Evolutionary conservation across 345 rosid species (phyloP), one percentile per base, ranked within the genome.

Genomic region (Gossypium sturtianum): DNA sequence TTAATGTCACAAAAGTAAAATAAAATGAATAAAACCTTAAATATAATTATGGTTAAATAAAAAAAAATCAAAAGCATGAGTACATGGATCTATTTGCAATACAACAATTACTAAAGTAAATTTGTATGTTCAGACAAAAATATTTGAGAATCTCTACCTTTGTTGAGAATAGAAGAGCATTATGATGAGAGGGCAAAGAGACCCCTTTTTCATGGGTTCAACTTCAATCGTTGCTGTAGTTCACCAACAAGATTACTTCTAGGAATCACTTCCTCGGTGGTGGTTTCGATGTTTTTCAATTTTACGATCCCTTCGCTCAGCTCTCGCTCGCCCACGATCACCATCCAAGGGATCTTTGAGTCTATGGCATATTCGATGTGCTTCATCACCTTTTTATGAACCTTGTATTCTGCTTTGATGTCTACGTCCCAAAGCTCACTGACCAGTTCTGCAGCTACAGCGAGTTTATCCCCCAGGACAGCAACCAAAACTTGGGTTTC

Each of bases 401-500:
- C 88, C 20, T 78, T 69, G 73, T 78, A 93, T 80, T 91, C 97
- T 58, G 96, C 92, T 65, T 87, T 91, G 76, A 92, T 64, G 52
- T 81, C 76, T 9, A 88, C 87, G 7, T 83, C 71, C 98, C 98
- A 87, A 23, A 92, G 78, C 84, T 84, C 83, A 2, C 84, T 89
- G 8, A 77, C 97, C 78, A 92, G 81, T 77, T 89, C 93, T 0
- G 96, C 90, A 29, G 91, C 87, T 78, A 74, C 64, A 0, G 84
- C 72, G 9, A 91, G 78, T 52, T 87, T 84, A 48, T 89, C 88
- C 17, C 93, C 95, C 16, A 78, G 77, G 76, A 91, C 79, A 74
- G 85, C 80, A 67, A 94, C 86, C 78, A 89, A 84, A 3, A 89
- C 93, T 60, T 94, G 90, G 2, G 96, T 94, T 85, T 89, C 97